Evolutionary conservation across 164 flowering plant species (phyloP), one percentile per base, ranked within the genome.

Genomic region (Dillenia suffruticosa): DNA sequence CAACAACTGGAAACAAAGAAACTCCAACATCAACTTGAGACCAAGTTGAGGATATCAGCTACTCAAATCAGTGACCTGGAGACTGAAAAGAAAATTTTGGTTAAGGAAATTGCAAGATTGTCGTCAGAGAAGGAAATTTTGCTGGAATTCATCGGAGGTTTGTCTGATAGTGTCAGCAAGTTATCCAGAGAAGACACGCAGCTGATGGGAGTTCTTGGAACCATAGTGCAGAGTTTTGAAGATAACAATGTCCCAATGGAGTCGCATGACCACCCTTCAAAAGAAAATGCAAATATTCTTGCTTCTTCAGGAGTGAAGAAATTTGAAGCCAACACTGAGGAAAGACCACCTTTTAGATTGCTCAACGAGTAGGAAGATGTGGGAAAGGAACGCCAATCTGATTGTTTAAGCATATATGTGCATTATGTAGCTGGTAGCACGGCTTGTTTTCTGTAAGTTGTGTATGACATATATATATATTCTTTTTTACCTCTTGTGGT

Each of bases 301-400:
- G 57, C 60, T 10, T 63, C 76, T 14, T 61, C 70, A 0, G 14
- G 57, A 9, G 53, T 13, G 14, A 82, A 76, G 70, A 77, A 61
- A 63, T 32, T 15, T 44, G 81, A 72, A 59, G 67, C 43, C n/a
- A 43, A 52, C 59, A 12, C 54, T 7, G 77, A 73, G 11, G 79
- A 68, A 49, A 81, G 87, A 70, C 78, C 78, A 2, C 87, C 90
- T 15, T 80, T 85, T 49, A 71, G 79, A 70, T 80, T 71, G 68
- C 75, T 80, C 59, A 84, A 82, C 80, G 53, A 49, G 54, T 71
- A 74, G 68, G 51, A 44, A 10, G 51, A 45, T 26, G 46, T 44
- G 8, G 26, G 51, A 44, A 46, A 59, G 22, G 58, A 19, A 3
- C 6, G 22, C 59, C 11, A 48, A 48, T 11, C n/a, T 11, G 51